Conservation (phyloP, 768 basidiomycete genomes). For the Suillus luteus region DNA sequence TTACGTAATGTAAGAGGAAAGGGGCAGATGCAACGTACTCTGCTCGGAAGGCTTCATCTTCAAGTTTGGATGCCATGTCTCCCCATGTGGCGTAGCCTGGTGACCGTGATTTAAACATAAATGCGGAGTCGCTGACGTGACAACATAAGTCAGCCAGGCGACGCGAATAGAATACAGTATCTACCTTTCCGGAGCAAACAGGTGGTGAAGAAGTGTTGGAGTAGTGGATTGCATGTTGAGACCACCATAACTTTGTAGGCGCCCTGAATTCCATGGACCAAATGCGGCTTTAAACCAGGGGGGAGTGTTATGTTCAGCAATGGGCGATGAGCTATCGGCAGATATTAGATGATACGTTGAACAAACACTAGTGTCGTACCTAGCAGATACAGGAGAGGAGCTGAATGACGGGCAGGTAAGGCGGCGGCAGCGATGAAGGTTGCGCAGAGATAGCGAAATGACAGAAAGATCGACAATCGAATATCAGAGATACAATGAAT, state of each 20-base stretch:
- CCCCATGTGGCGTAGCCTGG: conserved; percentile 74
- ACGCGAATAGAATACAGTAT: conserved; percentile 31
- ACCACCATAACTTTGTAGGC: conserved; percentile 41
- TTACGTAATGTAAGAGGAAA: conserved; percentile 36
- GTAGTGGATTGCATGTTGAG: conserved; percentile 63
- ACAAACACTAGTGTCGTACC: conserved; percentile 37
- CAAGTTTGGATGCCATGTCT: conserved; percentile 68
- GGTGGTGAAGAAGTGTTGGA: conserved; percentile 65
- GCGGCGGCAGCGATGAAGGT: background rate
- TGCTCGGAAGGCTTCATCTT: conserved; percentile 71
- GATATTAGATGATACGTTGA: conserved; percentile 28
- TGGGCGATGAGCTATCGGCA: conserved; percentile 32
- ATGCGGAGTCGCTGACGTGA: conserved; percentile 40
- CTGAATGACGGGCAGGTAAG: conserved; percentile 15
- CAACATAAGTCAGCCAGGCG: conserved; percentile 19
- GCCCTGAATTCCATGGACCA: conserved; percentile 31
- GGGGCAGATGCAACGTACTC: conserved; percentile 66
- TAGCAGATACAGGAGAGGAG: conserved; percentile 36
- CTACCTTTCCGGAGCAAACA: conserved; percentile 71
- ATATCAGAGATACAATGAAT: background rate
- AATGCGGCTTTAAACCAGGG: conserved; percentile 33
- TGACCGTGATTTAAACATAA: conserved; percentile 35
- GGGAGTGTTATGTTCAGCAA: conserved; percentile 25
- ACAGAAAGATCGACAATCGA: conserved; percentile 9
- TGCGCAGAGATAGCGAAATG: background rate